phyloP scores from a whole-genome alignment of 2,329 filamentous ascomycete species.

The Alternaria sp. region DNA sequence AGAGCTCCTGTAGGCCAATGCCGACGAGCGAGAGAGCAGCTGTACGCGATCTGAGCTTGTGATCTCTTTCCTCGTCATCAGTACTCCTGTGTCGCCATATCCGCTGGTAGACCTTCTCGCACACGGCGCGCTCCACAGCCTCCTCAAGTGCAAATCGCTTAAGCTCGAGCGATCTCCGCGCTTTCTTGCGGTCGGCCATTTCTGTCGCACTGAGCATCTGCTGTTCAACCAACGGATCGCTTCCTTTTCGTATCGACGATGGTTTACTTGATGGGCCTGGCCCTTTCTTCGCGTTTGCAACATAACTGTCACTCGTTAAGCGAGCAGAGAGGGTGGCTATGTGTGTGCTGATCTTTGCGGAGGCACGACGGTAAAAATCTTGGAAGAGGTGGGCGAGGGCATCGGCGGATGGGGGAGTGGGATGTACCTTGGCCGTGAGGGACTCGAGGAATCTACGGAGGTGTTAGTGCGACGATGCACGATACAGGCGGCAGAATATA shows the following conservation, averaged over 20 bases:
- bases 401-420: constrained; percentile 82
- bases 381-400: constrained; percentile 87
- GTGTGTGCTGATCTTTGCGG: constrained; percentile 84
- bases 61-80: constrained; percentile 92
- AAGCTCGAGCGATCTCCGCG: constrained; percentile 77
- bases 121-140: constrained; percentile 85
- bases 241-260: constrained; percentile 49
- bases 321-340: constrained; percentile 80
- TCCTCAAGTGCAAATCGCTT: constrained; percentile 84
- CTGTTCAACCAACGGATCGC: constrained; percentile 62
- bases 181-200: constrained; percentile 79
- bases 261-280: constrained; percentile 47
- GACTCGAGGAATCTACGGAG: constrained; percentile 84
- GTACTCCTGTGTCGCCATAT: constrained; percentile 93
- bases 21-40: constrained; percentile 90
- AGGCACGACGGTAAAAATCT: constrained; percentile 86
- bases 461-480: constrained; percentile 3
- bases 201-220: constrained; percentile 93
- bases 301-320: constrained; percentile 70
- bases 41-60: constrained; percentile 92
- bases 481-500: constrained; percentile 48
- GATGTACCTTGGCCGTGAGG: constrained; percentile 84
- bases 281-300: constrained; percentile 52
- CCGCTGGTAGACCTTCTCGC: constrained; percentile 81
- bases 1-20: constrained; percentile 85